phyloP scores from a whole-genome alignment of 106 monocot genomes.

The Platanthera zijinensis region DNA sequence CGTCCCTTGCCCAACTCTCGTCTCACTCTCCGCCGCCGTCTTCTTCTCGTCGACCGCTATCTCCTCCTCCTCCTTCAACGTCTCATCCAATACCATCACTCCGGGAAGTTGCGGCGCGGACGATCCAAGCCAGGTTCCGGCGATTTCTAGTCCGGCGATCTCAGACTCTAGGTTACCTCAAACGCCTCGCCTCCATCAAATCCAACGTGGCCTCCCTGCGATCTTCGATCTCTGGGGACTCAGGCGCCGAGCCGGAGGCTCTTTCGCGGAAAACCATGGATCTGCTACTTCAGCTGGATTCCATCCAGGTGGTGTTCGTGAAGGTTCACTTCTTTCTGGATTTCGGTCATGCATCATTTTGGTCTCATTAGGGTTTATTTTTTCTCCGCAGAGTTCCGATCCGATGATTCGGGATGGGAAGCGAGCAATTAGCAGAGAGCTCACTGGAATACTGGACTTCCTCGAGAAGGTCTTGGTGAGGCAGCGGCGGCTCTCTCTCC shows the following conservation, averaged over 20 bases:
- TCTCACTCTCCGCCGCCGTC: conserved; percentile 1
- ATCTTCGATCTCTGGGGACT: conserved; percentile 25
- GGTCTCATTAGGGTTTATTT: background rate
- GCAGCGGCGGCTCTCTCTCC: conserved; percentile 8
- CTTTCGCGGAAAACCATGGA: conserved; percentile 35
- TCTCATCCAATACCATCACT: conserved; percentile 17
- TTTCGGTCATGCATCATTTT: background rate
- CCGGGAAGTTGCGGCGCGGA: conserved; percentile 54
- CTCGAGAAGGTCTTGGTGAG: conserved; percentile 35
- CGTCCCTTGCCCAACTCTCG: conserved; percentile 22
- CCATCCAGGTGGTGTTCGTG: conserved; percentile 40
- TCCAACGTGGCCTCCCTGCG: conserved; percentile 39
- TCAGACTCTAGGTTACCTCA: conserved; percentile 60
- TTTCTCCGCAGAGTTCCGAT: conserved; percentile 43
- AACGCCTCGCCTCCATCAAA: conserved; percentile 56
- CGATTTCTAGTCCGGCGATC: conserved; percentile 62
- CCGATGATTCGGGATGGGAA: conserved; percentile 70
- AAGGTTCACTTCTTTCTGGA: background rate
- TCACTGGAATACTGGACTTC: conserved; percentile 45
- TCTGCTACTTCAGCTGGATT: conserved; percentile 62
- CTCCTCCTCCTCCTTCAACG: background rate
- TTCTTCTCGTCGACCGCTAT: background rate
- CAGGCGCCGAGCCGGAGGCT: conserved; percentile 11
- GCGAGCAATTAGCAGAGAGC: conserved; percentile 44
- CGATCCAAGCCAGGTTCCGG: conserved; percentile 69